A percentile compares a stretch with the other conserved stretches of the same genome.
phyloP scores from a whole-genome alignment of 345 rosid species.

The Hibiscus syriacus region DNA sequence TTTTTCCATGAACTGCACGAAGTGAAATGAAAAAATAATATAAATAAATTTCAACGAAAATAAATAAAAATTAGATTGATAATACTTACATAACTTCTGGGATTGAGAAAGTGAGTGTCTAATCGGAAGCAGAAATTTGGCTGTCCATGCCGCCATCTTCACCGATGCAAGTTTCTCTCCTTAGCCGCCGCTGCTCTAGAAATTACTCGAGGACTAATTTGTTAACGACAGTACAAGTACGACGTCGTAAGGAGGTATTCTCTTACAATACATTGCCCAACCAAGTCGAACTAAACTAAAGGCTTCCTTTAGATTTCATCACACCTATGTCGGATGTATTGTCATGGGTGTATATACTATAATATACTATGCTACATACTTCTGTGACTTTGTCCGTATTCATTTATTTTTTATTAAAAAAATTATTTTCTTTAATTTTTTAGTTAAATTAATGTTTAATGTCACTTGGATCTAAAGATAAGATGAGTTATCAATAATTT shows the following conservation, averaged over 20 bases:
- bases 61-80: background rate
- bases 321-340: too few relatives aligned
- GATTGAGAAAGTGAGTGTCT: conserved; percentile 12
- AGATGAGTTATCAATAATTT: too few relatives aligned
- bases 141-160: conserved; percentile 18
- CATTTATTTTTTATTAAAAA: too few relatives aligned
- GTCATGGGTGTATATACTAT: too few relatives aligned
- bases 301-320: too few relatives aligned
- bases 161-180: background rate
- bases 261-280: background rate
- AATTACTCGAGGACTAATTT: too few relatives aligned
- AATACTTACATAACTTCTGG: conserved; percentile 9
- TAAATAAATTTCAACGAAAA: too few relatives aligned
- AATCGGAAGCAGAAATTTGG: conserved; percentile 19
- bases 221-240: background rate
- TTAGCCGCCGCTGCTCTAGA: background rate
- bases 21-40: background rate
- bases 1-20: conserved; percentile 13
- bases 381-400: too few relatives aligned
- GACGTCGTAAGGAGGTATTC: background rate
- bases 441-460: too few relatives aligned
- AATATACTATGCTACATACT: too few relatives aligned
- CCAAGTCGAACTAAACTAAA: background rate
- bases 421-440: too few relatives aligned
- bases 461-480: too few relatives aligned